Evolutionary conservation across 768 basidiomycete species (phyloP), one percentile per base, ranked within the genome.

Genomic region (Amanita pallidorosea): DNA sequence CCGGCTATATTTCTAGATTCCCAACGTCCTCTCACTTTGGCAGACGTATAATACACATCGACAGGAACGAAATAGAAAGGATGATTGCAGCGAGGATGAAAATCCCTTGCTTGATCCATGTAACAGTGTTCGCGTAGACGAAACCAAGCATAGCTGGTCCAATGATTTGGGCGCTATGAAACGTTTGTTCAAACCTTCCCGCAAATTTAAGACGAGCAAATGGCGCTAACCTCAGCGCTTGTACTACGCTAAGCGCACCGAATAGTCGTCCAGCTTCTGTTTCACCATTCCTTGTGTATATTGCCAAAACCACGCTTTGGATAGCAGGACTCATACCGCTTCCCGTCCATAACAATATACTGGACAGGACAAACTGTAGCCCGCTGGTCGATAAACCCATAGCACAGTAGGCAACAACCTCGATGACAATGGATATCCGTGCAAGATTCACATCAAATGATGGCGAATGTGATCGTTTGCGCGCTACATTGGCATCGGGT

Each of bases 221-320:
- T 33, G 5, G 13, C 3, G 64, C 67, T 13, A 54, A 83, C 80
- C 80, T 72, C 7, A 90, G 60, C 6, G 85, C 80, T 55, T 85
- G 79, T 4, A 90, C 56, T 22, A 93, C 85, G 51, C 83, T 81
- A 52, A 93, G 56, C 4, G 81, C 89, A 11, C 89, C 92, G 59
- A 92, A 93, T n/a, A 96, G 69, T 57, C 70, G 73, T 2, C 90
- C 92, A 12, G 73, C 68, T 59, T 91, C 85, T 11, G 70, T 71
- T 2, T 80, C 76, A 1, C 75, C 76, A 17, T 69, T 68, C n/a
- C 65, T 65, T 25, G 67, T 66, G 54, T 83, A 87, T 41, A 88
- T 60, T 17, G 83, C 77, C 37, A 94, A 66, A 3, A 88, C 81
- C 33, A 90, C 73, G 18, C 83, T 83, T 51, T 88, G 82, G 7